Conservation (phyloP, 2,329 filamentous ascomycete species). For the Uncinocarpus reesii region DNA sequence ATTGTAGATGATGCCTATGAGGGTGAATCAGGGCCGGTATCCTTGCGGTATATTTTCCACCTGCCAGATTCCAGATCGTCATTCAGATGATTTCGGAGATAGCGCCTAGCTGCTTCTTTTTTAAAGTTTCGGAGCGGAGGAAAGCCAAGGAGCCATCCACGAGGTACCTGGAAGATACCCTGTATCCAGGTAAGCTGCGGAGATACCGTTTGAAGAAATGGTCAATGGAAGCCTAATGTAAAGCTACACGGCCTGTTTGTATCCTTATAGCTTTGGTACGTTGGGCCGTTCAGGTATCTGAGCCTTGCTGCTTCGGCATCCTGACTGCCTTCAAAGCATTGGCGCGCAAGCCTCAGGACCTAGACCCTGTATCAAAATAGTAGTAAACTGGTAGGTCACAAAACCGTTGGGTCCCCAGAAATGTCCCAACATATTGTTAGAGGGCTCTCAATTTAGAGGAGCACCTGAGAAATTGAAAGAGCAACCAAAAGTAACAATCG, state of each 20-base stretch:
- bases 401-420: neutral
- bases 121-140: conserved; percentile 10
- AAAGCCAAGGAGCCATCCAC: neutral
- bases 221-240: neutral
- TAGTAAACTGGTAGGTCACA: neutral
- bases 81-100: conserved; percentile 1
- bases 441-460: too few relatives aligned
- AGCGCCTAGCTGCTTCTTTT: neutral
- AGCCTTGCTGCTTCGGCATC: neutral
- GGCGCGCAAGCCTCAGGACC: neutral
- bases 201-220: neutral
- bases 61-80: neutral
- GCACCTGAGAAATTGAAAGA: too few relatives aligned
- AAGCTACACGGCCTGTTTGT: neutral
- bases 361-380: neutral
- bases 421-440: too few relatives aligned
- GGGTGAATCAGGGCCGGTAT: neutral
- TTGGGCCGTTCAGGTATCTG: neutral
- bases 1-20: neutral
- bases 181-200: neutral
- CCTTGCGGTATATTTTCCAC: neutral
- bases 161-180: neutral
- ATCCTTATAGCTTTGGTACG: neutral
- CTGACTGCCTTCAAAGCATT: too few relatives aligned
- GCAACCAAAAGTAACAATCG: too few relatives aligned